Evolutionary conservation across 805 yeast genomes (phyloP), one percentile per base, ranked within the genome.

Genomic region (Vanderwaltozyma verrucispora): DNA sequence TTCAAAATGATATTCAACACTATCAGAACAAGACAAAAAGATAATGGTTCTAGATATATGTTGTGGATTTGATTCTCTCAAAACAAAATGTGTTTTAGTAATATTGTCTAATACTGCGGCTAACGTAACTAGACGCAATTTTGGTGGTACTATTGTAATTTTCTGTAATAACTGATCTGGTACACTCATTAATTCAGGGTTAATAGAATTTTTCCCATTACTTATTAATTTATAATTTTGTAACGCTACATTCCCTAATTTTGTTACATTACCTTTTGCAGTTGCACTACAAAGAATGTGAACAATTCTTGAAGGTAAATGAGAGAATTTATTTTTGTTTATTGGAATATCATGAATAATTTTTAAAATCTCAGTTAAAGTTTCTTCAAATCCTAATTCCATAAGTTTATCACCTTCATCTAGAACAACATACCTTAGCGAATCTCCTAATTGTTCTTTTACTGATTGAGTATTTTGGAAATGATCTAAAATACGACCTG

Each of bases 351-450:
- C 62, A 18, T 77, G 70, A 32, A 88, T 69, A 38, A 71, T 68
- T 20, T 67, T 65, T 36, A 94, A 66, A 45, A 89, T 86, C 44
- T 80, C 75, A 13, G 84, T 69, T 41, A 92, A 77, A 1, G 96
- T 83, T 56, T 92, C 96, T 60, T 92, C 96, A 56, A 92, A 92
- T 1, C 99, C 99, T 41, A 94, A 67, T 51, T 92, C 99, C 75
- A 89, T 85, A 49, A 92, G 71, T 47, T 88, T 74, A 63, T 92
- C 99, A 59, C 97, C 98, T 68, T 92, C 99, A 63, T 92, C 99
- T 45, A 92, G 57, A 10, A 92, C 79, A n/a, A 89, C 71, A 72
- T 87, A 92, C 50, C 96, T 68, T 27, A 92, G 69, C 37, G 84
- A 74, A 3, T 82, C 68, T 24, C 84, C 60, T 20, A 58, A 38